A percentile compares a stretch with the other conserved stretches of the same genome.
phyloP scores from a whole-genome alignment of 2,329 filamentous ascomycete genomes.

The Claviceps sp. region DNA sequence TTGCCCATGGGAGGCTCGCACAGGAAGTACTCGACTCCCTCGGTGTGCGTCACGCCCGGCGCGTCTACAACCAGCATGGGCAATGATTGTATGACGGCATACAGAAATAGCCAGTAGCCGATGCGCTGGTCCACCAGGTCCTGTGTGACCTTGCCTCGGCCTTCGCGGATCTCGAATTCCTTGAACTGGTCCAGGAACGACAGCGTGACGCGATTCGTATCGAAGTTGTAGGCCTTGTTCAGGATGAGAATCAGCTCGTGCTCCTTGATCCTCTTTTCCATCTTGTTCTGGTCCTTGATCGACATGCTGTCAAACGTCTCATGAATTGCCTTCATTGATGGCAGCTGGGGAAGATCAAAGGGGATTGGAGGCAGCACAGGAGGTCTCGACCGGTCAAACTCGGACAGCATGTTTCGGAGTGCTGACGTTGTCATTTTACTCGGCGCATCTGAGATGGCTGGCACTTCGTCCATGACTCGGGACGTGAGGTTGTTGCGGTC shows the following conservation, averaged over 20 bases:
- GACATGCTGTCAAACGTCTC: slow-evolving; percentile 52
- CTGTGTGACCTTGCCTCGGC: slow-evolving; percentile 47
- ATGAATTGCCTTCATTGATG: slow-evolving; percentile 52
- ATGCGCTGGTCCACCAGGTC: slow-evolving; percentile 59
- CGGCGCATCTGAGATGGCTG: slow-evolving; percentile 40
- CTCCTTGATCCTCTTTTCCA: slow-evolving; percentile 59
- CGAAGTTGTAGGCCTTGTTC: slow-evolving; percentile 70
- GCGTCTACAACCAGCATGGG: slow-evolving; percentile 69
- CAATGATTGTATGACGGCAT: slow-evolving; percentile 62
- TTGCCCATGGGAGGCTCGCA: slow-evolving; percentile 62
- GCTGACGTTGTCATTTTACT: slow-evolving; percentile 53
- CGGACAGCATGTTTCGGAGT: slow-evolving; percentile 65
- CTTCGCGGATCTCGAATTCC: slow-evolving; percentile 57
- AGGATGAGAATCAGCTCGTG: slow-evolving; percentile 66
- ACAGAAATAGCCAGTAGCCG: slow-evolving; percentile 73
- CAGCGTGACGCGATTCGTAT: slow-evolving; percentile 43
- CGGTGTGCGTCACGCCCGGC: slow-evolving; percentile 51
- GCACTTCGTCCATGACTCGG: slow-evolving; percentile 56
- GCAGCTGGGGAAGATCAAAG: slow-evolving; percentile 73
- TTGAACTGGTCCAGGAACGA: slow-evolving; percentile 59
- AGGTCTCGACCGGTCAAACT: slow-evolving; percentile 80
- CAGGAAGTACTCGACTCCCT: slow-evolving; percentile 70
- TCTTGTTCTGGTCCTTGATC: slow-evolving; percentile 60
- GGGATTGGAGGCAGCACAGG: slow-evolving; percentile 86
- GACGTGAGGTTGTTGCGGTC: slow-evolving; percentile 69